Evolutionary conservation across 768 basidiomycete species (phyloP), one percentile per base, ranked within the genome.

Genomic region (Mycena alexandri): DNA sequence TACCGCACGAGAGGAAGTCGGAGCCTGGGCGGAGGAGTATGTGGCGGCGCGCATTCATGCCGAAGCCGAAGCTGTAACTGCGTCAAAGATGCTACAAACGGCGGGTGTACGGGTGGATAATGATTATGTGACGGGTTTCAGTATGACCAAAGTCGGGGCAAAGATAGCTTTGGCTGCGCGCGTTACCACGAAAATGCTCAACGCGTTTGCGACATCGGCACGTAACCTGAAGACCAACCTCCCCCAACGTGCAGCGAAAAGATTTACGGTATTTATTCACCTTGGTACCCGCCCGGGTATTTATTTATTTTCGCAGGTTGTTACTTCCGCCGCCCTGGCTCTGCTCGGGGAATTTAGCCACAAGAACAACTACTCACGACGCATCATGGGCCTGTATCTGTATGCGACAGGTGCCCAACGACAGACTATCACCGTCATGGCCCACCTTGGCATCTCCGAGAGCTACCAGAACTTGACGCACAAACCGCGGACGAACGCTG

Each of bases 1-100:
- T 1, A 67, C 60, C 0, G 76, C 54, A 1, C 57, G 65, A 3
- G 33, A 53, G 2, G 56, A 73, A 33, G 70, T 78, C 1, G 53
- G 56, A 21, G 14, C 21, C 2, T 21, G 12, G 11, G 21, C 36
- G n/a, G 52, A 38, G n/a, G 52, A 54, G 0, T 36, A 38, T n/a
- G 52, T 38, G 3, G 21, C 34, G 19, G 34, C 12, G 11, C 38
- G 36, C 21, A 7, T 9, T 3, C 13, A 54, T 6, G 36, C n/a
- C 6, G 36, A n/a, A 9, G 52, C 9, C 34, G 36, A 21, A 13
- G 8, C 52, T 3, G 36, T 29, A 19, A 21, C 52, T 13, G 52
- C 34, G 11, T n/a, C n/a, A 19, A 54, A 21, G 7, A 8, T 38
- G 9, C n/a, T 54, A 9, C 36, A 54, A 17, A 36, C 16, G n/a